These are phyloP conservation scores for Microbotryum intermedium DNA, from an alignment of 1,284 basidiomycete genomes.

Conservation along the genomic window DNA sequence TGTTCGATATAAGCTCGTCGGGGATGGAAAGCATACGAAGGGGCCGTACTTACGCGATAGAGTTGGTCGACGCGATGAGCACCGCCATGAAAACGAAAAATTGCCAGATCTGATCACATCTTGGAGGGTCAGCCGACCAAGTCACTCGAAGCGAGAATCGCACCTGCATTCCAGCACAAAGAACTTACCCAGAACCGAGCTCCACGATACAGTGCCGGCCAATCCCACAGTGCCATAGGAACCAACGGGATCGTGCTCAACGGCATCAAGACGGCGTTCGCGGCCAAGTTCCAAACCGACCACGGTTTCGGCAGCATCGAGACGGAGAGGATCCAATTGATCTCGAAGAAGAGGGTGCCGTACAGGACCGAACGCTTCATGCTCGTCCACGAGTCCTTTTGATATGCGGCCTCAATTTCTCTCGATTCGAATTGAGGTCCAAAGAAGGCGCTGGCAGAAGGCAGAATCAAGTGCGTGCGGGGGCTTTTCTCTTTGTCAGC, in stretches of 20 bases:
- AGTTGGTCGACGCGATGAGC: too few relatives aligned
- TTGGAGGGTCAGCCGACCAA: too few relatives aligned
- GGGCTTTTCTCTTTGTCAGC: too few relatives aligned
- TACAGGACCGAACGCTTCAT: slow-evolving; percentile 39
- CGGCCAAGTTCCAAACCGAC: slow-evolving; percentile 30
- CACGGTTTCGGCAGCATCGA: slow-evolving; percentile 36
- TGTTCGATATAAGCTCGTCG: too few relatives aligned
- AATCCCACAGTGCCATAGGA: slow-evolving; percentile 58
- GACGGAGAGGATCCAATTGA: slow-evolving; percentile 55
- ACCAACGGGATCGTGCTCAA: slow-evolving; percentile 43
- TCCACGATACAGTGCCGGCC: slow-evolving; percentile 51
- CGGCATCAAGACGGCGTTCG: slow-evolving; percentile 43
- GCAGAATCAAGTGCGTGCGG: too few relatives aligned
- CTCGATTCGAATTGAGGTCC: too few relatives aligned
- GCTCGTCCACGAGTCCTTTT: background rate
- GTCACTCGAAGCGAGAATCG: background rate
- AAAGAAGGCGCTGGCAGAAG: too few relatives aligned
- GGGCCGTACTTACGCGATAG: too few relatives aligned
- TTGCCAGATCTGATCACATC: too few relatives aligned
- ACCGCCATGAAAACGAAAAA: too few relatives aligned
- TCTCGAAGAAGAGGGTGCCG: slow-evolving; percentile 56
- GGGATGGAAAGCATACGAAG: too few relatives aligned
- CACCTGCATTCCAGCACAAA: background rate
- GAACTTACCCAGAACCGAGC: slow-evolving; percentile 40
- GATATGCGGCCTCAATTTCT: background rate